phyloP scores from a whole-genome alignment of 805 yeast genomes.

The Candida nonsorbophila region DNA sequence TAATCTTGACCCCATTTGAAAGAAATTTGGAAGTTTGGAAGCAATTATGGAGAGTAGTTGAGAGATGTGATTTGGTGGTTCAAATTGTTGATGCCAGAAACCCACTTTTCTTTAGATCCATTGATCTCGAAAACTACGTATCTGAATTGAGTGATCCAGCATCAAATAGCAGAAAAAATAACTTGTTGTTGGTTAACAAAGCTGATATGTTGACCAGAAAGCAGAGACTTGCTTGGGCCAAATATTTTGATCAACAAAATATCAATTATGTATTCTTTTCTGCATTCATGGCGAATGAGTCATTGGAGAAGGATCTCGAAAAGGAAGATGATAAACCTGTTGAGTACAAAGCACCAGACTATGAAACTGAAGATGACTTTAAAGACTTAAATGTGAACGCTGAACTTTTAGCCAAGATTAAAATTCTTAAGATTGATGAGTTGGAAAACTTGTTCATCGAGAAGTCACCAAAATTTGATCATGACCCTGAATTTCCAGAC shows the following conservation, averaged over 20 bases:
- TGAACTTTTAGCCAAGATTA: slow-evolving; percentile 34
- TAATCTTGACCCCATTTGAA: slow-evolving; percentile 92
- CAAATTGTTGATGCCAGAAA: slow-evolving; percentile 98
- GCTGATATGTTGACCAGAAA: slow-evolving; percentile 78
- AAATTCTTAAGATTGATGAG: slow-evolving; percentile 77
- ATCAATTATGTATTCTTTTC: slow-evolving; percentile 89
- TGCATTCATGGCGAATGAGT: slow-evolving; percentile 78
- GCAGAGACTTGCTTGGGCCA: slow-evolving; percentile 86
- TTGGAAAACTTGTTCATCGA: slow-evolving; percentile 72
- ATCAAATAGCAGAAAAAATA: slow-evolving; percentile 50
- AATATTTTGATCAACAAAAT: slow-evolving; percentile 61
- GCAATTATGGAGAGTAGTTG: slow-evolving; percentile 96
- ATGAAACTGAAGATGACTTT: slow-evolving; percentile 18
- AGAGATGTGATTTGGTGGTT: slow-evolving; percentile 87
- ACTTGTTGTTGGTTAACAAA: slow-evolving; percentile 82
- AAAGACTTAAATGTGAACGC: slow-evolving; percentile 13
- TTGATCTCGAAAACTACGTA: slow-evolving; percentile 82
- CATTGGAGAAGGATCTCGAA: slow-evolving; percentile 55
- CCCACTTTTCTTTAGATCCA: slow-evolving; percentile 84
- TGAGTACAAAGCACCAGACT: slow-evolving; percentile 7
- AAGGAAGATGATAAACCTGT: slow-evolving; percentile 18
- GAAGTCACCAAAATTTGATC: slow-evolving; percentile 68
- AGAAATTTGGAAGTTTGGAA: slow-evolving; percentile 97
- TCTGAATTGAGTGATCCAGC: slow-evolving; percentile 59
- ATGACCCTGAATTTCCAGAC: slow-evolving; percentile 52